phyloP scores from a whole-genome alignment of 208 protist species.

The Trypanosomatidae sp. region DNA sequence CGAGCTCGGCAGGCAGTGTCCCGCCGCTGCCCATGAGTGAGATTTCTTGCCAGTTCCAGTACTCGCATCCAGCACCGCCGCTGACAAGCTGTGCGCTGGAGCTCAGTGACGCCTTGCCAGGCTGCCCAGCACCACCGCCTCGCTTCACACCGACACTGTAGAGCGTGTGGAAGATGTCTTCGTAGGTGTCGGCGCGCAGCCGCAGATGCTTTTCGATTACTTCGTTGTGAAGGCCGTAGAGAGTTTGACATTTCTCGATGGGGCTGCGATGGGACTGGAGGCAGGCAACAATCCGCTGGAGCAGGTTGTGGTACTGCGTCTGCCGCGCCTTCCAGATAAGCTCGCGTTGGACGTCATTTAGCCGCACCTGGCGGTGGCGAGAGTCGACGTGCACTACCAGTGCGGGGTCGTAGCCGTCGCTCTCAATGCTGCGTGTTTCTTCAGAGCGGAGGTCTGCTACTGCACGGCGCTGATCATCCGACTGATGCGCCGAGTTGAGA shows the following conservation, averaged over 20 bases:
- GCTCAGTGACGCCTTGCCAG: slow-evolving; percentile 14
- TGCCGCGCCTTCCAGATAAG: slow-evolving; percentile 62
- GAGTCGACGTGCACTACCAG: slow-evolving; percentile 54
- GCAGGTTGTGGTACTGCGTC: slow-evolving; percentile 51
- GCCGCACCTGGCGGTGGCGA: slow-evolving; percentile 31
- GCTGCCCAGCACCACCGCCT: slow-evolving; percentile 18
- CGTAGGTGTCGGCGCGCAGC: slow-evolving; percentile 78
- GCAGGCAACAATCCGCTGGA: slow-evolving; percentile 51
- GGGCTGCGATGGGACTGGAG: slow-evolving; percentile 68
- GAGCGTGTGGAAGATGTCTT: slow-evolving; percentile 75
- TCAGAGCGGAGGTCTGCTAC: slow-evolving; percentile 14
- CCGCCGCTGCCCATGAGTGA: not conserved
- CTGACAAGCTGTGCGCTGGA: slow-evolving; percentile 10
- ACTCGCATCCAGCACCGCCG: slow-evolving; percentile 7
- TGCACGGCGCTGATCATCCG: slow-evolving; percentile 10
- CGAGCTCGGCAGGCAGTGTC: slow-evolving; percentile 46
- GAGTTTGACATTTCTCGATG: slow-evolving; percentile 61
- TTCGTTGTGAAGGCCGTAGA: slow-evolving; percentile 66
- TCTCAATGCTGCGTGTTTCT: slow-evolving; percentile 5
- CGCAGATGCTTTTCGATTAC: slow-evolving; percentile 60
- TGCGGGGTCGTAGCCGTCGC: slow-evolving; percentile 47
- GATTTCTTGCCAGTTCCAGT: slow-evolving; percentile 3
- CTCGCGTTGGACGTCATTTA: slow-evolving; percentile 50
- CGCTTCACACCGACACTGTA: slow-evolving; percentile 48
- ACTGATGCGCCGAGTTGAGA: slow-evolving; percentile 10